Evolutionary conservation across 345 rosid species (phyloP), one percentile per base, ranked within the genome.

Genomic region (Syzygium grande): DNA sequence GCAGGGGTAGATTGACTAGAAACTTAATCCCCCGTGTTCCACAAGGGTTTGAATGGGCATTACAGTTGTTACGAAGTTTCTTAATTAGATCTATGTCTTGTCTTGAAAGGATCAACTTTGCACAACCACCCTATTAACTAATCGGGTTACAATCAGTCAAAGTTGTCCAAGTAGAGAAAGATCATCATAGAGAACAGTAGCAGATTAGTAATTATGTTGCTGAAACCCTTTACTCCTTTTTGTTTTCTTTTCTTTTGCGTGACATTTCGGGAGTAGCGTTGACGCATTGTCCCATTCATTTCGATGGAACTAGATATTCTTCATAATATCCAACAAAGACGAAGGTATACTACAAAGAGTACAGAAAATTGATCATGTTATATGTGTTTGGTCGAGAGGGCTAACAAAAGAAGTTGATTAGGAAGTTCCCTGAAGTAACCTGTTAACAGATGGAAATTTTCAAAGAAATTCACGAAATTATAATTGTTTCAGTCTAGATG

Each of bases 241-340:
- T 0, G 8, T n/a, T n/a, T 16, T 61, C 17, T 27, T 61, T 61
- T 61, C 34, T 61, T n/a, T 27, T 13, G 9, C 17, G 17, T 6
- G 9, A 61, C 9, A 61, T 61, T 61, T 61, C n/a, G 0, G 9
- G 68, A 2, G 2, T 2, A 61, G 34, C 12, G 2, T 27, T 13
- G 9, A n/a, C 4, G 1, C 0, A 2, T n/a, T n/a, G 34, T 13
- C 34, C 29, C 9, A 61, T 61, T 61, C 4, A 1, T 27, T 61
- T 61, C 17, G 5, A 61, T 5, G 17, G 17, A 61, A 27, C 68
- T 7, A 0, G 6, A 13, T 14, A 61, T n/a, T n/a, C 68, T 61
- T 61, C 13, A 16, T 61, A n/a, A 61, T 52, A 14, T 43, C 54
- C 17, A 52, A 52, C 54, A 52, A 52, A 52, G 54, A 14, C 19